Conservation (phyloP, 2,329 filamentous ascomycete genomes). For the Pyrenophora tritici-repentis region DNA sequence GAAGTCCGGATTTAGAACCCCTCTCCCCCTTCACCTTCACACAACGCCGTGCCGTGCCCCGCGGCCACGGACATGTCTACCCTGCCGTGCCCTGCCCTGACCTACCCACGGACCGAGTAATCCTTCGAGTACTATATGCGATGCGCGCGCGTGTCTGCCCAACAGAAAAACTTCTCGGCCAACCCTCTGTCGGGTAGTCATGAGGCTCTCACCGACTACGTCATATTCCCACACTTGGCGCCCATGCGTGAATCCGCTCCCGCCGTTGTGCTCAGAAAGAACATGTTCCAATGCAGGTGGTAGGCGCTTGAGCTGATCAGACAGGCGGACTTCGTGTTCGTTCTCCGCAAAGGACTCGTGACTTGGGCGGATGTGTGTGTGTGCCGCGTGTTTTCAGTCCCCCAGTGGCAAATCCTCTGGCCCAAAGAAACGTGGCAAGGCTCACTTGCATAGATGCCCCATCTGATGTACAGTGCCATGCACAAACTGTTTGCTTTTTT, state of each 20-base stretch:
- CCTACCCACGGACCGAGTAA: too few relatives aligned
- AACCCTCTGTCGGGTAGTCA: conserved; percentile 5
- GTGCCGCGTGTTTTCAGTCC: neutral
- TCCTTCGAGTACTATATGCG: too few relatives aligned
- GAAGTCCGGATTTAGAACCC: too few relatives aligned
- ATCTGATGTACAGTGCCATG: too few relatives aligned
- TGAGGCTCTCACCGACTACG: conserved; percentile 31
- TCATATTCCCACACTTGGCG: conserved; percentile 7
- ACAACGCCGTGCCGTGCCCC: too few relatives aligned
- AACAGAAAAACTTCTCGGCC: neutral
- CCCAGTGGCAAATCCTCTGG: too few relatives aligned
- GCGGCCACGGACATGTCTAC: too few relatives aligned
- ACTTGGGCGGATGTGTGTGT: neutral
- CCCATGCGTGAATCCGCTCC: neutral
- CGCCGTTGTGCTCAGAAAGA: too few relatives aligned
- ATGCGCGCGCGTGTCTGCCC: conserved; percentile 2
- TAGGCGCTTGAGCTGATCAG: neutral
- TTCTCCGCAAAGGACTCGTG: neutral
- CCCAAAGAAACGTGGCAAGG: too few relatives aligned
- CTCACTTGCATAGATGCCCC: too few relatives aligned
- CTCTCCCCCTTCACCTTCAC: neutral
- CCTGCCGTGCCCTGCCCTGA: too few relatives aligned
- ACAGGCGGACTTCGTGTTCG: neutral
- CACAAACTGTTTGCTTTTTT: too few relatives aligned
- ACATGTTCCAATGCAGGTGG: neutral